phyloP scores from a whole-genome alignment of 2,329 filamentous ascomycete genomes.

The Didymella exigua region DNA sequence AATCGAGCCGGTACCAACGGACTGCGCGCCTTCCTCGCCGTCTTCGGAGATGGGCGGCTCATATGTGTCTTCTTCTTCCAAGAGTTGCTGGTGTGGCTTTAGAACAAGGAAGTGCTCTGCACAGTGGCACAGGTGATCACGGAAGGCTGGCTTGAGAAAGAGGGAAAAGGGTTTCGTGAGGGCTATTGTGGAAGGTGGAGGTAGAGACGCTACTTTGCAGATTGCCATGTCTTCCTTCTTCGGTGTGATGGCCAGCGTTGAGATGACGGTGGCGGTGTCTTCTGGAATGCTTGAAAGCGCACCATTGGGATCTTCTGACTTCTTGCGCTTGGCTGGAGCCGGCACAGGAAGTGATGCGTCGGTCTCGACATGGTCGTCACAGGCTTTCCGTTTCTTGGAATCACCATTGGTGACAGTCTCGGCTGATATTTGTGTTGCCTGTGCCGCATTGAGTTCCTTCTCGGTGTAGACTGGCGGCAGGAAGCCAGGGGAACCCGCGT shows the following conservation, averaged over 20 bases:
- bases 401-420: slow-evolving; percentile 31
- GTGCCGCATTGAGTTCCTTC: slow-evolving; percentile 24
- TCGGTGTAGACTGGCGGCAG: slow-evolving; percentile 70
- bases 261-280: slow-evolving; percentile 19
- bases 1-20: slow-evolving; percentile 76
- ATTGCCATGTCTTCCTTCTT: slow-evolving; percentile 29
- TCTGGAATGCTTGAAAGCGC: slow-evolving; percentile 46
- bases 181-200: slow-evolving; percentile 56
- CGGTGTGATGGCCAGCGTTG: slow-evolving; percentile 32
- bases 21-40: slow-evolving; percentile 60
- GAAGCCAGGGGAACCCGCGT: slow-evolving; percentile 81
- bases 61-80: slow-evolving; percentile 93
- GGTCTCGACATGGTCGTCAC: slow-evolving; percentile 44
- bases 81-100: slow-evolving; percentile 74
- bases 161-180: slow-evolving; percentile 72
- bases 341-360: slow-evolving; percentile 25
- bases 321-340: slow-evolving; percentile 42
- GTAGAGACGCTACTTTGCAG: slow-evolving; percentile 69
- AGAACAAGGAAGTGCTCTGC: slow-evolving; percentile 77
- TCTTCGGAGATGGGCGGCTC: slow-evolving; percentile 79
- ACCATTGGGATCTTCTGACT: slow-evolving; percentile 39
- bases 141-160: slow-evolving; percentile 81
- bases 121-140: slow-evolving; percentile 82
- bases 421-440: slow-evolving; percentile 9
- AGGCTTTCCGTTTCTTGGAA: slow-evolving; percentile 55